Base-by-base conservation (phyloP, 768 basidiomycete species). In the Trametes cubensis region DNA sequence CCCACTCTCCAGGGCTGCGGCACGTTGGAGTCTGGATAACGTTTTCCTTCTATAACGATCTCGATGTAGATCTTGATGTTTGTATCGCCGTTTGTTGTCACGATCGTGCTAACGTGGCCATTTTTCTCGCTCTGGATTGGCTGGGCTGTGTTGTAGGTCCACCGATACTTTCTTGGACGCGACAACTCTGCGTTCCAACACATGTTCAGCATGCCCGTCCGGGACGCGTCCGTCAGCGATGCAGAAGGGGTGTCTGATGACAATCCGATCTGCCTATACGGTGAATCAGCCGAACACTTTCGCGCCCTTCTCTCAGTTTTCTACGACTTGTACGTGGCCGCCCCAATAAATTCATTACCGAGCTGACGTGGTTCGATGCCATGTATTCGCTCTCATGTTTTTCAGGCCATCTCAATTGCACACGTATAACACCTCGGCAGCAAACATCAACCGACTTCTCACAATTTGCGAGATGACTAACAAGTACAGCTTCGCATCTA, bases 381-480 rank as follows among this genome's bases (percentile, higher is more conserved):
- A 20, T 26, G 21, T 3, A 17, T 20, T 10, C 42, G n/a, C 18
- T 28, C 34, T 21, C 20, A 39, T 44, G 25, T 26, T 47, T 10
- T n/a, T 47, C 49, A 65, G 69, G 25, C 66, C 63, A 13, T 50
- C 51, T 15, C 66, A 71, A 42, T 63, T 67, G 6, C 63, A 78
- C 71, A 46, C 69, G 64, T 64, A 68, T 70, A 55, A 71, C 72
- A 59, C 71, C 63, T 55, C 67, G 65, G 58, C 64, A 20, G 64
- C 76, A 20, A 62, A 75, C 50, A 66, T 81, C 21, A 70, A 72
- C 53, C 70, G 73, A 23, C 66, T 81, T 8, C 70, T 80, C 30
- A 74, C 74, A 41, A 73, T 81, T 58, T 75, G 77, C 26, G 74
- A 78, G 62, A 71, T 78, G 21, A 72, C 79, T n/a, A 71, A 73